Base-by-base conservation (phyloP, 306 rosid genomes). In the Pterocarpus macrocarpus region DNA sequence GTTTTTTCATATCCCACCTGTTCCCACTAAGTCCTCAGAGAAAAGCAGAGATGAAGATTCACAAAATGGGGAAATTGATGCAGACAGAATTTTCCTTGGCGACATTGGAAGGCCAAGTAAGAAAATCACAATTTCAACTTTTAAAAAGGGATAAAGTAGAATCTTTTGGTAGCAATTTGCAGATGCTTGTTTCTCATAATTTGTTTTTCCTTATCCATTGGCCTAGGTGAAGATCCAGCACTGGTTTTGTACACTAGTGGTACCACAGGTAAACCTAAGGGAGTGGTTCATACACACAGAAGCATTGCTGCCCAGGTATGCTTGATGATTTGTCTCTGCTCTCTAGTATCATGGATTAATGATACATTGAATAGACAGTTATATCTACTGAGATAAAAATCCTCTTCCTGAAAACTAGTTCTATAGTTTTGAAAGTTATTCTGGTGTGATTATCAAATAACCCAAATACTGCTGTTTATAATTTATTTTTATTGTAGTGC, bases 191-290 rank as follows among this genome's bases (percentile, higher is more conserved):
- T 58, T 79, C 41, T 86, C 43, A 79, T 64, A 39, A 13, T 53
- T 43, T 80, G 16, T 64, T 87, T 63, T 61, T 80, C 77, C 65
- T 52, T 71, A 81, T 84, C 73, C 59, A 53, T 56, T 86, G 81
- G 49, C 81, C 45, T 78, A 93, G 99, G 89, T 89, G 98, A 91
- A 80, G 97, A 93, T 87, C 93, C 97, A 9, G 98, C 99, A 43
- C 85, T 95, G 74, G 87, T 95, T 63, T 79, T 95, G 75, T 93
- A 95, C 78, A 95, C 99, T 32, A 93, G 99, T 43, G 99, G 99
- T 49, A 95, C 99, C 64, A 95, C 99, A 3, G 99, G 99, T 73
- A 95, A 93, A 89, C 99, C 98, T 12, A 95, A 95, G 84, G 99
- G 99, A 77, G 99, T 88, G 82, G 97, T 95, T 75, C 99, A 95